A percentile compares a stretch with the other conserved stretches of the same genome.
Evolutionary conservation across 441 rosid species (phyloP).

Genomic region (Adansonia grandidieri): DNA sequence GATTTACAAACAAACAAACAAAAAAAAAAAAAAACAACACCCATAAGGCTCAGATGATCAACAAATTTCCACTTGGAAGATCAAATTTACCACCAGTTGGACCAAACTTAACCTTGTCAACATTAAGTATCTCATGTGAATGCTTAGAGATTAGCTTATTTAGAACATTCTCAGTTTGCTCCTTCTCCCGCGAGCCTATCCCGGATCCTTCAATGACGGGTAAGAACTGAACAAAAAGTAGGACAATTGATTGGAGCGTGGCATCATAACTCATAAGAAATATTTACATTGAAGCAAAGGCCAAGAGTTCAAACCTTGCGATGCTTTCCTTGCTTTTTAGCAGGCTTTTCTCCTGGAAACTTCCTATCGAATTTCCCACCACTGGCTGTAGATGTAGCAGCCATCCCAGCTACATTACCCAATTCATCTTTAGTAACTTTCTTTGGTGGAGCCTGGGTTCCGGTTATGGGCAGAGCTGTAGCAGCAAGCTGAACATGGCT

Average conservation of each 20-base stretch:
- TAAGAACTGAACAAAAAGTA: slow-evolving; percentile 54
- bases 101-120: slow-evolving; percentile 61
- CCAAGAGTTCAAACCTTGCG: slow-evolving; percentile 63
- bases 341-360: slow-evolving; percentile 78
- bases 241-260: background rate
- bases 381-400: slow-evolving; percentile 88
- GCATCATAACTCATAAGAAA: background rate
- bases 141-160: slow-evolving; percentile 75
- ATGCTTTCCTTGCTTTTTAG: slow-evolving; percentile 75
- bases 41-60: background rate
- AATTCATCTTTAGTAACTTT: slow-evolving; percentile 72
- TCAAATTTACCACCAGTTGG: background rate
- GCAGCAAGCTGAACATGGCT: slow-evolving; percentile 94
- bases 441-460: slow-evolving; percentile 68
- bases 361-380: slow-evolving; percentile 95
- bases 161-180: slow-evolving; percentile 80
- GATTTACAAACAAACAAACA: slow-evolving; percentile 7
- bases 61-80: slow-evolving; percentile 24
- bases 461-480: slow-evolving; percentile 82
- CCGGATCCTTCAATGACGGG: slow-evolving; percentile 78
- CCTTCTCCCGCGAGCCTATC: slow-evolving; percentile 62
- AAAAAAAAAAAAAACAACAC: background rate
- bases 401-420: slow-evolving; percentile 86
- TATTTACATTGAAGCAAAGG: slow-evolving; percentile 15
- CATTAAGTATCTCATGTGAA: slow-evolving; percentile 86